Evolutionary conservation across 129 eudicot genomes (phyloP).

Genomic region (Chrysanthemum makinoi): DNA sequence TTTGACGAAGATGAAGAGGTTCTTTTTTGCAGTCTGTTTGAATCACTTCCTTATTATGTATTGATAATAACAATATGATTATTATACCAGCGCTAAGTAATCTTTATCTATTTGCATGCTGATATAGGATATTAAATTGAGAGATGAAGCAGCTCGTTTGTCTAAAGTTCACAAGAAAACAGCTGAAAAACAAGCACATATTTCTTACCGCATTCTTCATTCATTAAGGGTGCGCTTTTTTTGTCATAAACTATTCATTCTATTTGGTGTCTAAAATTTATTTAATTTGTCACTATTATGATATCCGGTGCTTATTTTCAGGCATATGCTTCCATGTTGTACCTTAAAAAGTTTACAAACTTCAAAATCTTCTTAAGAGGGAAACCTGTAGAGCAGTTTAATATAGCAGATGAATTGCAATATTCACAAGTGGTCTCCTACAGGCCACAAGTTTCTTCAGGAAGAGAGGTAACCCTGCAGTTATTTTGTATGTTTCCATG

Average conservation of each 20-base stretch:
- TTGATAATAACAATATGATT: neutral
- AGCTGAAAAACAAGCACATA: conserved; percentile 59
- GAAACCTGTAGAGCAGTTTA: conserved; percentile 72
- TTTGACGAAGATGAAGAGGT: conserved; percentile 82
- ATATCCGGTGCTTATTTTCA: conserved; percentile 27
- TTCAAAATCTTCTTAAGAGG: conserved; percentile 78
- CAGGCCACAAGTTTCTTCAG: conserved; percentile 56
- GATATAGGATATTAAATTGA: conserved; percentile 76
- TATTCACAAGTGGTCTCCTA: conserved; percentile 38
- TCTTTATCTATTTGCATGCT: conserved; percentile 16
- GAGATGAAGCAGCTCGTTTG: conserved; percentile 66
- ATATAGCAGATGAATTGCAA: conserved; percentile 63
- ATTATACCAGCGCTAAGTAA: neutral
- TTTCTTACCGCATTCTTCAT: conserved; percentile 71
- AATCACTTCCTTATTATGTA: neutral
- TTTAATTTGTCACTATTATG: neutral
- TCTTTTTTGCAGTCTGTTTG: neutral
- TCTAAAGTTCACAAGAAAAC: conserved; percentile 44
- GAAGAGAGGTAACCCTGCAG: conserved; percentile 45
- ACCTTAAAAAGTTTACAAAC: conserved; percentile 68
- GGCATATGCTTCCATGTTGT: conserved; percentile 92
- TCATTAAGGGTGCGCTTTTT: conserved; percentile 62
- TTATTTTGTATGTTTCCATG: conserved; percentile 1
- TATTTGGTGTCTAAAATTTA: neutral
- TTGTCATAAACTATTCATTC: conserved; percentile 1